Conservation (phyloP, 2,329 filamentous ascomycete genomes). For the Metarhizium sp. region DNA sequence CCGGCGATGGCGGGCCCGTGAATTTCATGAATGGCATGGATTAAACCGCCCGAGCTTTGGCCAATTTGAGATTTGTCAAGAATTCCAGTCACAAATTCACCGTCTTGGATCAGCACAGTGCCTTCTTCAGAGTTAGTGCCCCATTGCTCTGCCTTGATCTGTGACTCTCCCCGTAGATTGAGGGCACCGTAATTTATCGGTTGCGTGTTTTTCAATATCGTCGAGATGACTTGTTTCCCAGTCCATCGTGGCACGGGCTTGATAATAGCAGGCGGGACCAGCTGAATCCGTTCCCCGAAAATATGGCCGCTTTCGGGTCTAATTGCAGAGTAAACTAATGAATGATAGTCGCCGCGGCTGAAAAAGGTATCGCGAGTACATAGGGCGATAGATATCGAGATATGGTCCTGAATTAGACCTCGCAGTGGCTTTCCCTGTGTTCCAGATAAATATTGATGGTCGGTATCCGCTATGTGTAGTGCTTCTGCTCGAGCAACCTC, state of each 20-base stretch:
- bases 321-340: conserved; percentile 84
- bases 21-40: conserved; percentile 87
- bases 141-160: conserved; percentile 74
- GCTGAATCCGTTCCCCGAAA: conserved; percentile 69
- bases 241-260: conserved; percentile 83
- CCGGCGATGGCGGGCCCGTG: conserved; percentile 85
- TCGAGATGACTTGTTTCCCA: conserved; percentile 91
- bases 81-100: conserved; percentile 82
- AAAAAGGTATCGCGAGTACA: conserved; percentile 92
- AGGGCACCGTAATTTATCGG: conserved; percentile 68
- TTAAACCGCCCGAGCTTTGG: conserved; percentile 73
- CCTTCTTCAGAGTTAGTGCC: conserved; percentile 68
- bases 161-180: conserved; percentile 69
- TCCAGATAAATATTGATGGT: conserved; percentile 91
- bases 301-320: conserved; percentile 88
- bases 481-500: conserved; percentile 91
- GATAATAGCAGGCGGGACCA: conserved; percentile 70
- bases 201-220: conserved; percentile 84
- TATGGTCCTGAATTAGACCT: conserved; percentile 96
- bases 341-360: conserved; percentile 77
- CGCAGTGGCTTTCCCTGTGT: conserved; percentile 89
- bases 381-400: conserved; percentile 86
- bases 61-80: conserved; percentile 95
- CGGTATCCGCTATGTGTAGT: conserved; percentile 86
- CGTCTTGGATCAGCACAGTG: conserved; percentile 71